These are phyloP conservation scores for Neurospora hispaniola DNA, from an alignment of 495 filamentous ascomycete genomes.

Conservation along the genomic window DNA sequence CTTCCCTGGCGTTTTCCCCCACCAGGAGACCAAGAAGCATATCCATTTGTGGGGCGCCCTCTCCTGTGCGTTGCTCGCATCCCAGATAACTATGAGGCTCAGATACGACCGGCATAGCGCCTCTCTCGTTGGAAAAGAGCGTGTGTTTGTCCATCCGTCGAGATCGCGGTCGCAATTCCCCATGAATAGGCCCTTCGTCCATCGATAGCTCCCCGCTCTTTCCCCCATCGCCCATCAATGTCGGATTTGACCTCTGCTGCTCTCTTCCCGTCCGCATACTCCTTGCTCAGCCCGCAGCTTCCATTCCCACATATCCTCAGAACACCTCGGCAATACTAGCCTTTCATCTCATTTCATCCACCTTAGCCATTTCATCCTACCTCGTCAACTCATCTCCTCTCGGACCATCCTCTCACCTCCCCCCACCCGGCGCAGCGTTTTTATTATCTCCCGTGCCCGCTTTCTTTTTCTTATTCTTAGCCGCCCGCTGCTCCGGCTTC, in stretches of 20 bases:
- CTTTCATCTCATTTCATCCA: background rate
- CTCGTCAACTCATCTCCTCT: background rate
- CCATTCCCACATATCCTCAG: background rate
- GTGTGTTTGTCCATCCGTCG: background rate
- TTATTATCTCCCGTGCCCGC: constrained; percentile 17
- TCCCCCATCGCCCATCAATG: background rate
- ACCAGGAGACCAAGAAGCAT: background rate
- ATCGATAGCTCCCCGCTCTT: background rate
- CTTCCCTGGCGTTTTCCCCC: background rate
- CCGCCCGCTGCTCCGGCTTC: constrained; percentile 41
- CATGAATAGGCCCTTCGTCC: background rate
- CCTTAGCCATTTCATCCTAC: background rate
- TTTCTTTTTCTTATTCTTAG: constrained; percentile 33
- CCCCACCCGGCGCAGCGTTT: background rate
- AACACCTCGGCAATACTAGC: background rate
- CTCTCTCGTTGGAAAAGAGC: too few species aligned
- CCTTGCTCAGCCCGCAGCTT: background rate
- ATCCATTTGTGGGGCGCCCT: background rate
- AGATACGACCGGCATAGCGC: background rate
- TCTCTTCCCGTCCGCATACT: background rate
- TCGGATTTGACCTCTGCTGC: background rate
- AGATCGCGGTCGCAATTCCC: background rate
- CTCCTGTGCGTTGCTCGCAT: background rate
- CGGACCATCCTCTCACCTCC: background rate
- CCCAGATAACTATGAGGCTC: background rate